Base-by-base conservation (phyloP, 176 grass and related monocot genomes). In the Dendrocalamus sinicus region DNA sequence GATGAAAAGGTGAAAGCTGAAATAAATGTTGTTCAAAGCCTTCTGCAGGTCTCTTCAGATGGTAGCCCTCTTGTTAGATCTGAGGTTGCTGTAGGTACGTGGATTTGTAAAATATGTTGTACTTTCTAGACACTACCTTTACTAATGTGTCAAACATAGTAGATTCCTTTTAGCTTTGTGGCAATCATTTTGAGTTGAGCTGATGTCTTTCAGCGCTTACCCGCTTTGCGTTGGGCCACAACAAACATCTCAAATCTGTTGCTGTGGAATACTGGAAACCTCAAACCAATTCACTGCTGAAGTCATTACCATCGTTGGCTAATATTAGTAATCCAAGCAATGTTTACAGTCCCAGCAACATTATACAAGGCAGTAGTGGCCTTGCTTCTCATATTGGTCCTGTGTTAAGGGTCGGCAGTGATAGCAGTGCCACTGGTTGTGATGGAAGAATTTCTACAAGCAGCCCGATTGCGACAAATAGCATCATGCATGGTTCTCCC, bases 11-110 rank as follows among this genome's bases (percentile, higher is more conserved):
- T 85, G 26, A 99, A 81, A 67, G 94, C 90, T 79, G 93, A 96
- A 86, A 83, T 94, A 86, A 91, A 86, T 91, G 87, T 96, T 68
- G 90, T 96, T 78, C 89, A 76, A 86, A 94, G 84, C 76, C 92
- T 99, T 88, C 90, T 99, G 46, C 90, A 88, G 85, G 81, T 89
- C 74, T 81, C 86, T 88, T 87, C 84, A 54, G 96, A 99, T 91
- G 96, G 86, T 83, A 99, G 93, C 66, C 96, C 93, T 28, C 92
- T 99, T 79, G 96, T 99, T 74, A 91, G 96, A 85, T 92, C 88
- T 86, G 96, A 99, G 81, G 90, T 99, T 79, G 89, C 84, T 86
- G 82, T 92, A 84, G 96, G 96, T 99, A 96, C 50, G 91, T 89
- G 47, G 3, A 78, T 48, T 81, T 73, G 13, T 47, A 46, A 75